Evolutionary conservation across 768 basidiomycete genomes (phyloP).

Genomic region (Suillus plorans): DNA sequence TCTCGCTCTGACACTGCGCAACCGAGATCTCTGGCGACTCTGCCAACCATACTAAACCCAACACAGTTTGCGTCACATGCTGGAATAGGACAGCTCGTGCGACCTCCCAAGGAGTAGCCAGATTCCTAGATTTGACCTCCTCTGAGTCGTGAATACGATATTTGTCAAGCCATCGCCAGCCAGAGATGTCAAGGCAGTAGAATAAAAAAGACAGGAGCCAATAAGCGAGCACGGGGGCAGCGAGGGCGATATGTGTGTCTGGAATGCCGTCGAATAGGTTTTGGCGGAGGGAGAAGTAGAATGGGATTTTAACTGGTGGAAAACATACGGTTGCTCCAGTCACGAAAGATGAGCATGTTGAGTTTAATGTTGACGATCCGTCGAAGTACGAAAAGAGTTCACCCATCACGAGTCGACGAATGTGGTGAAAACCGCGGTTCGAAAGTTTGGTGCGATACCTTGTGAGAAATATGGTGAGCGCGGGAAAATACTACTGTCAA

Average conservation of each 20-base stretch:
- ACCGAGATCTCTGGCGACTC: conserved; percentile 33
- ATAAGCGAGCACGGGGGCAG: conserved; percentile 78
- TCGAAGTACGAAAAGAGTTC: conserved; percentile 10
- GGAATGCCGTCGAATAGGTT: conserved; percentile 55
- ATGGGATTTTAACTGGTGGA: conserved; percentile 39
- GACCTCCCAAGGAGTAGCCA: conserved; percentile 70
- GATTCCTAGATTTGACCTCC: conserved; percentile 75
- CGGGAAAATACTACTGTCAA: background rate
- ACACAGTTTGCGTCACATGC: conserved; percentile 77
- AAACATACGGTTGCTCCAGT: conserved; percentile 40
- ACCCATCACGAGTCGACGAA: conserved; percentile 9
- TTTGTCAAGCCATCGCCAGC: conserved; percentile 75
- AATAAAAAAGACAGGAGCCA: conserved; percentile 83
- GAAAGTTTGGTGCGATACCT: background rate
- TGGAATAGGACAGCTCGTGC: conserved; percentile 81
- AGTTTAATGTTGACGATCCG: conserved; percentile 32
- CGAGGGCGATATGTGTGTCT: conserved; percentile 71
- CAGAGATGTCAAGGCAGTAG: conserved; percentile 75
- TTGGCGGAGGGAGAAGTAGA: conserved; percentile 51
- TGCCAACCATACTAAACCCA: conserved; percentile 71
- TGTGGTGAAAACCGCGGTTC: background rate
- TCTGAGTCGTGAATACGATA: conserved; percentile 86
- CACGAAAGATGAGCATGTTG: conserved; percentile 31
- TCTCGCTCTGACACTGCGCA: conserved; percentile 41
- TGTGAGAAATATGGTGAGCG: background rate